Evolutionary conservation across 176 grass and related monocot genomes (phyloP), one percentile per base, ranked within the genome.

Genomic region (Triticum turgidum): DNA sequence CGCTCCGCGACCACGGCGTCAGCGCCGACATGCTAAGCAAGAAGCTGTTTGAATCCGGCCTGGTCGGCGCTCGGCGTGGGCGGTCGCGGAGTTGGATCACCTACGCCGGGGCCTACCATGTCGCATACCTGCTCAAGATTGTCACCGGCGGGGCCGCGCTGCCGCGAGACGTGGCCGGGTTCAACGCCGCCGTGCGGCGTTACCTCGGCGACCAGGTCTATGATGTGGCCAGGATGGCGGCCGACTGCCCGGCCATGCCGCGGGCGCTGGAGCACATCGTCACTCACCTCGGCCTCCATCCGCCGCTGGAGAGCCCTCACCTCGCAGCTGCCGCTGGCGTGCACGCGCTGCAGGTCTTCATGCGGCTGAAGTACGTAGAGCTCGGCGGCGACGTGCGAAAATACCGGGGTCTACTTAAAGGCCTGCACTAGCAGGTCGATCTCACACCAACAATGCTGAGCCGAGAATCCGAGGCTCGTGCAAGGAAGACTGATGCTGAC

Each of bases 101-200:
- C 3, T 45, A 88, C 51, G 14, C 73, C 1, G 73, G 80, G 4
- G 65, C 65, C 0, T 88, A 88, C 73, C 73, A 78, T 20, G 37
- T 69, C 25, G 73, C 73, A 0, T 82, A 82, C 30, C 34, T 88
- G 1, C 25, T 83, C 1, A 88, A 88, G 62, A 8, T 88, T 9
- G 6, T 4, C 39, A 45, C n/a, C 11, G n/a, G 70, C 2, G 39
- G 70, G 0, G 49, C 49, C 49, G 1, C 14, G 49, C 49, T 73
- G 11, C 39, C 70, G n/a, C 0, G 12, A 2, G 5, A 25, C 70
- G 41, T 73, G 39, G 70, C 9, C 2, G 38, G 38, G 11, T 73
- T 73, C n/a, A 1, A 25, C 70, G n/a, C 2, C 39, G 10, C 11
- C 5, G 39, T 45, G 70, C 11, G 21, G 11, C 3, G 1, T 3